Conservation (phyloP, 306 rosid genomes). For the Vigna trinervia region DNA sequence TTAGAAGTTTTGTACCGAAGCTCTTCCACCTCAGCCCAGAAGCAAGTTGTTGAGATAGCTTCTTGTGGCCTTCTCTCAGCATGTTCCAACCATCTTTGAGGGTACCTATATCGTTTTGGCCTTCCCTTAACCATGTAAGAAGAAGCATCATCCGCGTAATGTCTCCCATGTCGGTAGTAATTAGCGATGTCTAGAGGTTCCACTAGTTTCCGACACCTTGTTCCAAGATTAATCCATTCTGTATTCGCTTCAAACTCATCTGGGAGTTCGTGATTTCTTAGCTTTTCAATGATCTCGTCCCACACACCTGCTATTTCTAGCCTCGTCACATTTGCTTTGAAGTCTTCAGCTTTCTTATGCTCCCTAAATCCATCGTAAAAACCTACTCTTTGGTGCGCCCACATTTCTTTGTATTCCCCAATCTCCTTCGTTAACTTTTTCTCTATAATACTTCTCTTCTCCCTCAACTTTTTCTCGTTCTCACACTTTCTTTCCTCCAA, state of each 20-base stretch:
- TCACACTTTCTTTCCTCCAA: slow-evolving; percentile 47
- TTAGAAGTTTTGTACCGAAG: slow-evolving; percentile 8
- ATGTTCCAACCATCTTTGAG: slow-evolving; percentile 75
- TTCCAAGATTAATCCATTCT: slow-evolving; percentile 56
- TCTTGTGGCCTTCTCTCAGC: fast-evolving
- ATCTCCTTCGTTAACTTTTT: slow-evolving; percentile 26
- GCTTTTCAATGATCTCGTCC: slow-evolving; percentile 69
- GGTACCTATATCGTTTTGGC: slow-evolving; percentile 65
- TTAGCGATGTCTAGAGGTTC: slow-evolving; percentile 83
- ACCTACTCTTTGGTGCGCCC: slow-evolving; percentile 38
- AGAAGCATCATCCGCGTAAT: slow-evolving; percentile 54
- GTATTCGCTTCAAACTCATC: slow-evolving; percentile 58
- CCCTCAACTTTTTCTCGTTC: slow-evolving; percentile 33
- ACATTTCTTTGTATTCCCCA: slow-evolving; percentile 41
- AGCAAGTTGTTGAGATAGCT: slow-evolving; percentile 54
- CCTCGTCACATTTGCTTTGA: slow-evolving; percentile 50
- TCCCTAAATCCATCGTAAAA: slow-evolving; percentile 74
- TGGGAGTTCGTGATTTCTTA: slow-evolving; percentile 59
- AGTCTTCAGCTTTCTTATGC: slow-evolving; percentile 52
- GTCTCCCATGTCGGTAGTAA: slow-evolving; percentile 66
- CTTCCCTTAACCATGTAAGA: slow-evolving; percentile 59
- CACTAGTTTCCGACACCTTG: slow-evolving; percentile 51
- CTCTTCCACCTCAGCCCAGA: slow-evolving; percentile 85
- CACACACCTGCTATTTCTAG: slow-evolving; percentile 39
- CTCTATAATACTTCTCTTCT: neutral